Evolutionary conservation across 805 yeast genomes (phyloP).

Genomic region (Candida gorgasii): DNA sequence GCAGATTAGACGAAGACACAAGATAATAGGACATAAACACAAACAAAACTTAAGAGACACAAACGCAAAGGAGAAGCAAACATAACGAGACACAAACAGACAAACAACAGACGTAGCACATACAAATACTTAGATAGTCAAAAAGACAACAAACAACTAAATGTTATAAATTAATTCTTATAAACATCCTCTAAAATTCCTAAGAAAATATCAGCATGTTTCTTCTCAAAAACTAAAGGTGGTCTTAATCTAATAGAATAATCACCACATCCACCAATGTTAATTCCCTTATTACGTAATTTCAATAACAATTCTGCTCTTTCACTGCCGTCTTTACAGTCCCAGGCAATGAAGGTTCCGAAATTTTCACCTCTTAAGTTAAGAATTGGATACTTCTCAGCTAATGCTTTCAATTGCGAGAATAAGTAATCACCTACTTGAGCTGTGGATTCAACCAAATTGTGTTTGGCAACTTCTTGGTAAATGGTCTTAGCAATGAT

Average conservation of each 20-base stretch:
- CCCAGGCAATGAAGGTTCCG: constrained; percentile 71
- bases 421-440: constrained; percentile 58
- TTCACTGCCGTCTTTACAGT: constrained; percentile 40
- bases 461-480: constrained; percentile 51
- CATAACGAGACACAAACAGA: too few species aligned
- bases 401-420: constrained; percentile 38
- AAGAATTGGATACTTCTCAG: constrained; percentile 43
- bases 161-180: not conserved
- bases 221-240: constrained; percentile 57
- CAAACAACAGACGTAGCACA: too few species aligned
- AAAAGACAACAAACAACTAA: too few species aligned
- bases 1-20: too few species aligned
- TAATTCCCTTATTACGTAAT: constrained; percentile 55
- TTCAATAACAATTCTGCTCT: constrained; percentile 49
- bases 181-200: constrained; percentile 35
- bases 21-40: too few species aligned
- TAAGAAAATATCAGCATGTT: constrained; percentile 60
- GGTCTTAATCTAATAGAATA: constrained; percentile 64
- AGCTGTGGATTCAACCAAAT: constrained; percentile 49
- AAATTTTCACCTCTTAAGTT: constrained; percentile 63
- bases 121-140: too few species aligned
- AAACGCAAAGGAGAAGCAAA: too few species aligned
- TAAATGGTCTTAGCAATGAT: constrained; percentile 61
- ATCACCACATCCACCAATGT: constrained; percentile 71
- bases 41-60: too few species aligned